A percentile compares a stretch with the other conserved stretches of the same genome.
Evolutionary conservation across 1,139 yeast genomes (phyloP).

Genomic region (Candida sanyaensis): DNA sequence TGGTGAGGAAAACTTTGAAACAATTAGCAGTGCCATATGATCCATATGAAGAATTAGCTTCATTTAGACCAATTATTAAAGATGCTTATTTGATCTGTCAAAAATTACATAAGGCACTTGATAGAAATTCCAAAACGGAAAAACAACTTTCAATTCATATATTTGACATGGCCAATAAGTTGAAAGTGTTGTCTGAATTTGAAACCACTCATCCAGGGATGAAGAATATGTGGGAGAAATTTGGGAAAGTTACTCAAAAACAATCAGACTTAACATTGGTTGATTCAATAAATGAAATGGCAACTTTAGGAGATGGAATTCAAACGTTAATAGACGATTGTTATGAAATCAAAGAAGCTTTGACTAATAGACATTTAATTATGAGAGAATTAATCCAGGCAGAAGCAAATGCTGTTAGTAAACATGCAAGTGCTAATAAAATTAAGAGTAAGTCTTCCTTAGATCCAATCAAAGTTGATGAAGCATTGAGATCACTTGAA

Average conservation of each 20-base stretch:
- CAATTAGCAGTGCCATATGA: conserved; percentile 93
- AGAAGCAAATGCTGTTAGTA: conserved; percentile 68
- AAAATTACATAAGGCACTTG: conserved; percentile 57
- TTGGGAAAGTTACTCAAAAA: conserved; percentile 66
- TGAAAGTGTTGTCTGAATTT: conserved; percentile 48
- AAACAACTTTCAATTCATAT: conserved; percentile 58
- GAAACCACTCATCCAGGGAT: conserved; percentile 64
- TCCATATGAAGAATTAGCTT: conserved; percentile 76
- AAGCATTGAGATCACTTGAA: conserved; percentile 78
- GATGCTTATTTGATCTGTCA: conserved; percentile 64
- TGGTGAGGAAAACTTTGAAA: conserved; percentile 84
- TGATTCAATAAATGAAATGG: conserved; percentile 73
- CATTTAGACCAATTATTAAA: conserved; percentile 84
- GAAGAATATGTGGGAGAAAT: conserved; percentile 80
- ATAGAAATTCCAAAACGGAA: conserved; percentile 55
- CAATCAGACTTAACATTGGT: conserved; percentile 79
- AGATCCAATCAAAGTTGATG: conserved; percentile 88
- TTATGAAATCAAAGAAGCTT: conserved; percentile 85
- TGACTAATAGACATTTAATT: conserved; percentile 86
- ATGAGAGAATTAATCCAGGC: conserved; percentile 89
- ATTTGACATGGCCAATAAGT: conserved; percentile 65
- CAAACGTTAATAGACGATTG: conserved; percentile 69
- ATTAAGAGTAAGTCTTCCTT: conserved; percentile 74
- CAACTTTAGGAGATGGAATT: conserved; percentile 76
- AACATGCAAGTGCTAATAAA: conserved; percentile 73